These are phyloP conservation scores for Trebouxiophyceae sp. DNA, from an alignment of 163 green algal genomes.

Conservation along the genomic window DNA sequence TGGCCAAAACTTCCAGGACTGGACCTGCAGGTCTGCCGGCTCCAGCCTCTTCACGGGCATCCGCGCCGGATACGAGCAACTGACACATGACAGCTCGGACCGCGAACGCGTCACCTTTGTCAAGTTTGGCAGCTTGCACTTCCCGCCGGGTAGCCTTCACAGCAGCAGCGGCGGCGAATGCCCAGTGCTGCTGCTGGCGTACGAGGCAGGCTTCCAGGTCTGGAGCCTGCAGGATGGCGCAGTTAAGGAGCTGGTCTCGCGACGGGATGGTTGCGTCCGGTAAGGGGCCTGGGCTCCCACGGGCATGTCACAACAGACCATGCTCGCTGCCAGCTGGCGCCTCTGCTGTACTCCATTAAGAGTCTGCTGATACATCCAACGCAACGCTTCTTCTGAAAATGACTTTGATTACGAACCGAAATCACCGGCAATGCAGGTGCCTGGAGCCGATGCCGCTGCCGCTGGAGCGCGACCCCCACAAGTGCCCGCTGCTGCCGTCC, in stretches of 20 bases:
- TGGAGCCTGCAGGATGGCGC: slow-evolving; percentile 17
- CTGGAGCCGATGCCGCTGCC: slow-evolving; percentile 19
- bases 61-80: background rate
- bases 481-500: slow-evolving; percentile 5
- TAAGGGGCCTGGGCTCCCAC: too few relatives aligned
- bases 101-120: slow-evolving; percentile 2
- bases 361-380: too few relatives aligned
- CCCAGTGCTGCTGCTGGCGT: slow-evolving; percentile 27
- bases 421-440: slow-evolving; percentile 10
- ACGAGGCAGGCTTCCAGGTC: slow-evolving; percentile 38
- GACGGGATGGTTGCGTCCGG: slow-evolving; percentile 27
- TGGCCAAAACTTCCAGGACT: too few relatives aligned
- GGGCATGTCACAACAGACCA: too few relatives aligned
- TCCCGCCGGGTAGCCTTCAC: too few relatives aligned
- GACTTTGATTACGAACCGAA: background rate
- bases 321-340: too few relatives aligned
- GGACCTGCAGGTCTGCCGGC: background rate
- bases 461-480: background rate
- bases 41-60: background rate
- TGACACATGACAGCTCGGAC: background rate
- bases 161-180: too few relatives aligned
- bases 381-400: too few relatives aligned
- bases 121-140: slow-evolving; percentile 7
- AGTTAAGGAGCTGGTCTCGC: slow-evolving; percentile 20
- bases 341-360: too few relatives aligned